These are phyloP conservation scores for Jamesozyma spencerorum DNA, from an alignment of 805 yeast genomes.

Conservation along the genomic window DNA sequence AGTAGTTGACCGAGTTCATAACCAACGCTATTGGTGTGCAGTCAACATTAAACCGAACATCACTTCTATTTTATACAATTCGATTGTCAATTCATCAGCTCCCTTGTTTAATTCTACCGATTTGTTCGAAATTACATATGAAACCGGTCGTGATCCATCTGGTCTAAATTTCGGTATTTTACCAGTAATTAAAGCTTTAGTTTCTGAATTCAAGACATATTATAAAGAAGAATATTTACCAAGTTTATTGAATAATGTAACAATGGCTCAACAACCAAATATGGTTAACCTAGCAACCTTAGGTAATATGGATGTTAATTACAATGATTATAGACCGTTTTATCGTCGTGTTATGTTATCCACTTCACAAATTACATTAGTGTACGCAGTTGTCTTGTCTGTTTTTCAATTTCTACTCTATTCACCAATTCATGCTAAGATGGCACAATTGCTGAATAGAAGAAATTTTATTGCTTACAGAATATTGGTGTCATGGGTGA, in stretches of 20 bases:
- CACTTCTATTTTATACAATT: constrained; percentile 23
- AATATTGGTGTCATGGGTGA: constrained; percentile 38
- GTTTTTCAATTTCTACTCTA: constrained; percentile 63
- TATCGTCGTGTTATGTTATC: constrained; percentile 45
- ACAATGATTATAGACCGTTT: constrained; percentile 43
- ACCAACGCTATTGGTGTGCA: constrained; percentile 56
- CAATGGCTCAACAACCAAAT: not conserved
- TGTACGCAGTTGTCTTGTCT: constrained; percentile 60
- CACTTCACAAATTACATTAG: constrained; percentile 67
- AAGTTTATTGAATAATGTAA: constrained; percentile 15
- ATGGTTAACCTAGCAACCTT: constrained; percentile 10
- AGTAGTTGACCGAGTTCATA: constrained; percentile 38
- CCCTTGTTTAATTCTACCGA: constrained; percentile 12
- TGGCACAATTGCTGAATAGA: constrained; percentile 39
- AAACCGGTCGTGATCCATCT: constrained; percentile 54
- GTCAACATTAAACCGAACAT: constrained; percentile 46
- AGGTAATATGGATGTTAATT: constrained; percentile 26
- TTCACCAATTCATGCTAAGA: constrained; percentile 40
- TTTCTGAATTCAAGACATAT: constrained; percentile 8
- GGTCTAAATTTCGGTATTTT: constrained; percentile 38
- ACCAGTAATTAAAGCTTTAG: constrained; percentile 35
- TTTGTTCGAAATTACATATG: constrained; percentile 37
- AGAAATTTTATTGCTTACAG: constrained; percentile 45
- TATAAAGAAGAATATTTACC: constrained; percentile 5
- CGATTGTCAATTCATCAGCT: constrained; percentile 16